A percentile compares a stretch with the other conserved stretches of the same genome.
Evolutionary conservation across 331 rosid genomes (phyloP).

Genomic region (Malus hybrid): DNA sequence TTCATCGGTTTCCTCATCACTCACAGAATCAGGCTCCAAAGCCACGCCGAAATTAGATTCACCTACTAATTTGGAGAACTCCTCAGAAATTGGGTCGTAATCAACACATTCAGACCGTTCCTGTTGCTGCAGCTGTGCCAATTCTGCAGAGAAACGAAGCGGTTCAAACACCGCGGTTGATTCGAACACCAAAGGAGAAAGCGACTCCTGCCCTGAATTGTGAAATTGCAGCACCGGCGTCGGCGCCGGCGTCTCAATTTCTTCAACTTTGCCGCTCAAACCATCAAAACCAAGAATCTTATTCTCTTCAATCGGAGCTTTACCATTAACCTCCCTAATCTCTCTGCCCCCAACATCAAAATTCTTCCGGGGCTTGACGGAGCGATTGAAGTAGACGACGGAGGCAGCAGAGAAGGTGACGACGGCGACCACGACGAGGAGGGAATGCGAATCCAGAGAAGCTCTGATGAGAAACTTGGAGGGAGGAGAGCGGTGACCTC

Average conservation of each 20-base stretch:
- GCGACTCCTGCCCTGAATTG: slow-evolving; percentile 33
- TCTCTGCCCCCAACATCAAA: not conserved
- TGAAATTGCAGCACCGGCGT: slow-evolving; percentile 36
- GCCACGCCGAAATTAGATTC: slow-evolving; percentile 20
- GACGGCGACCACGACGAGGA: slow-evolving; percentile 41
- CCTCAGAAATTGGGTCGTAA: slow-evolving; percentile 36
- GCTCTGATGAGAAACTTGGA: slow-evolving; percentile 54
- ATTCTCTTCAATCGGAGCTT: not conserved
- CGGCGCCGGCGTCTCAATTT: slow-evolving; percentile 35
- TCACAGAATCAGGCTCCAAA: slow-evolving; percentile 15
- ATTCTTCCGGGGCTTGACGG: slow-evolving; percentile 33
- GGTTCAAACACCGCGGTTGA: slow-evolving; percentile 40
- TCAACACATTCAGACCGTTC: slow-evolving; percentile 3
- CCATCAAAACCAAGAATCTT: slow-evolving; percentile 40
- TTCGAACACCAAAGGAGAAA: slow-evolving; percentile 32
- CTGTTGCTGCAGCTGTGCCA: slow-evolving; percentile 33
- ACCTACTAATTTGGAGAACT: slow-evolving; percentile 29
- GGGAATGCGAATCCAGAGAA: slow-evolving; percentile 46
- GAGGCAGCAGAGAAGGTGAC: slow-evolving; percentile 71
- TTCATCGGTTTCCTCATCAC: slow-evolving; percentile 25
- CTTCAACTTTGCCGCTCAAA: slow-evolving; percentile 32
- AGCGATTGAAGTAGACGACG: slow-evolving; percentile 33
- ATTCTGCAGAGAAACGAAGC: slow-evolving; percentile 35
- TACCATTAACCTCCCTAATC: slow-evolving; percentile 26
- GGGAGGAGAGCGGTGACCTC: slow-evolving; percentile 23